Conservation (phyloP, 208 protist species). For the Willaertia magna region DNA sequence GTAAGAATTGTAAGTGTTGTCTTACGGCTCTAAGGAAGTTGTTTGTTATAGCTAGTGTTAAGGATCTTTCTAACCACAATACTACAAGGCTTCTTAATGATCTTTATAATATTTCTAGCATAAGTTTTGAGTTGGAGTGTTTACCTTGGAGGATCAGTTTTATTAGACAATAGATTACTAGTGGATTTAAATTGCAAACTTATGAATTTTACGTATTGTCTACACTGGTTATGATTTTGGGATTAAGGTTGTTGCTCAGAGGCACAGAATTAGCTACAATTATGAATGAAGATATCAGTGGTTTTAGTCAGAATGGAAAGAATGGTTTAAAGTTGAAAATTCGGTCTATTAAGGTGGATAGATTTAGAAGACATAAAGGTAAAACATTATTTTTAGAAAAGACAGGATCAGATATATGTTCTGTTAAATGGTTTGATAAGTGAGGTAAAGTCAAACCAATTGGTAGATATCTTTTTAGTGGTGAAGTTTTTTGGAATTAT, state of each 20-base stretch:
- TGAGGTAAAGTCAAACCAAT: background rate
- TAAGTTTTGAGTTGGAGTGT: background rate
- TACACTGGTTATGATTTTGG: background rate
- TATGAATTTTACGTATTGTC: background rate
- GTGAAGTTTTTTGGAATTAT: background rate
- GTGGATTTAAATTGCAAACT: background rate
- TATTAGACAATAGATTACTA: background rate
- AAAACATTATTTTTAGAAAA: background rate
- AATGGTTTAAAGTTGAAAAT: background rate
- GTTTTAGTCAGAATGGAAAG: background rate
- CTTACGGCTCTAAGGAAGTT: too few species aligned
- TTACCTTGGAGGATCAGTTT: background rate
- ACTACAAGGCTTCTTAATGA: background rate
- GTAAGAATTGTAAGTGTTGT: too few species aligned
- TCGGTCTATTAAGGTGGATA: too few species aligned
- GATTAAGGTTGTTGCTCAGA: background rate
- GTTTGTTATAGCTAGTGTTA: too few species aligned
- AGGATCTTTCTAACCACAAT: too few species aligned
- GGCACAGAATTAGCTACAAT: background rate
- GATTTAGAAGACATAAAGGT: background rate
- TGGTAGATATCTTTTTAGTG: background rate
- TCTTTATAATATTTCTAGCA: background rate
- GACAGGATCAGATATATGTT: background rate
- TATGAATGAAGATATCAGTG: background rate
- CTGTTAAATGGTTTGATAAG: background rate